These are phyloP conservation scores for Fraxinus xanthoxyloides DNA, from an alignment of 305 asterid species.

Conservation along the genomic window DNA sequence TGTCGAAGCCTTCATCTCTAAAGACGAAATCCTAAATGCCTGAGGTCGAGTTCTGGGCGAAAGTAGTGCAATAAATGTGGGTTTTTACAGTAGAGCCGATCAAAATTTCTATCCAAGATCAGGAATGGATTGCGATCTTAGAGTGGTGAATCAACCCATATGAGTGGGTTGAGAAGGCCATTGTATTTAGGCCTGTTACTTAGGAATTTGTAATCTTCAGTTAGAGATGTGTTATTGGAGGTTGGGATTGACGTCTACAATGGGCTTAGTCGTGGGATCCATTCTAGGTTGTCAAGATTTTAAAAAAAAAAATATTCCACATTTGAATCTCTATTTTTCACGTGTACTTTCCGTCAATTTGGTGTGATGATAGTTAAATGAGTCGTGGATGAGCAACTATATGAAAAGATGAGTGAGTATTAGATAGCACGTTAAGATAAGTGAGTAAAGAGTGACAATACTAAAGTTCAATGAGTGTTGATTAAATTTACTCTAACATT, in stretches of 20 bases:
- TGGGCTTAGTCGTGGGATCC: slow-evolving; percentile 38
- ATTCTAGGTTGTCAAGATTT: too few relatives aligned
- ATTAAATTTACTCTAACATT: too few relatives aligned
- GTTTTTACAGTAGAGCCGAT: slow-evolving; percentile 83
- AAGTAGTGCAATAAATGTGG: slow-evolving; percentile 80
- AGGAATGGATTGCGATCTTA: slow-evolving; percentile 58
- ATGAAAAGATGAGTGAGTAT: too few relatives aligned
- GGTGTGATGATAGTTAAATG: too few relatives aligned
- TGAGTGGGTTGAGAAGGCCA: slow-evolving; percentile 75
- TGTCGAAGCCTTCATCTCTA: slow-evolving; percentile 73
- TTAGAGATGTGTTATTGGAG: slow-evolving; percentile 73
- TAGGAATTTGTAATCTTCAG: slow-evolving; percentile 71
- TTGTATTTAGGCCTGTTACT: slow-evolving; percentile 79
- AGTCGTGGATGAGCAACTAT: too few relatives aligned
- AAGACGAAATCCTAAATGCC: slow-evolving; percentile 85
- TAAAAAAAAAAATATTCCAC: too few relatives aligned
- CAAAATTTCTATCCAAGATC: slow-evolving; percentile 53
- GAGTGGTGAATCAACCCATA: slow-evolving; percentile 65
- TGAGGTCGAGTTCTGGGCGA: slow-evolving; percentile 96
- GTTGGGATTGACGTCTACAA: slow-evolving; percentile 70
- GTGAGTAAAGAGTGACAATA: too few relatives aligned
- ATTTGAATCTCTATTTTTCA: too few relatives aligned
- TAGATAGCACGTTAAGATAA: too few relatives aligned
- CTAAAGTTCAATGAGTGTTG: too few relatives aligned
- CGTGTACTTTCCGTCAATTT: too few relatives aligned